These are phyloP conservation scores for Lentithecium fluviatile DNA, from an alignment of 495 filamentous ascomycete species.

Conservation along the genomic window DNA sequence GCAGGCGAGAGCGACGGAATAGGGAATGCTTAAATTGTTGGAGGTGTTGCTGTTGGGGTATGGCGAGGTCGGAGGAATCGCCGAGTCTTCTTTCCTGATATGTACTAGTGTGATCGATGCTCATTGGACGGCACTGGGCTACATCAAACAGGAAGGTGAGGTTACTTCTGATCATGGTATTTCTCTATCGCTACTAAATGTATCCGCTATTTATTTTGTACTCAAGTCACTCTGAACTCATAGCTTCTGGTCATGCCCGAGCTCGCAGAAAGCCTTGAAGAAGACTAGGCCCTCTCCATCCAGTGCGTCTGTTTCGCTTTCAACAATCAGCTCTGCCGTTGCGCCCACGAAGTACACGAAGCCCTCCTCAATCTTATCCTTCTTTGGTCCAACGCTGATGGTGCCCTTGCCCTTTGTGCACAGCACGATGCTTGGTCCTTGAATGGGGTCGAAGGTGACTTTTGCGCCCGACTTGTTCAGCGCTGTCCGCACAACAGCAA, in stretches of 20 bases:
- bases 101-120: too few species aligned
- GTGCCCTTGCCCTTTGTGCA: constrained; percentile 78
- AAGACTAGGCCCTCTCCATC: constrained; percentile 69
- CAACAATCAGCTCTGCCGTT: constrained; percentile 77
- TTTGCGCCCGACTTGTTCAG: constrained; percentile 70
- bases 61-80: too few species aligned
- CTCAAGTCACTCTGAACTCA: neutral
- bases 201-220: neutral
- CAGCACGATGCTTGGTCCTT: constrained; percentile 88
- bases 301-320: constrained; percentile 48
- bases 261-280: constrained; percentile 94
- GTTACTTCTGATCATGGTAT: too few species aligned
- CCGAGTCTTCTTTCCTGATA: too few species aligned
- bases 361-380: constrained; percentile 70
- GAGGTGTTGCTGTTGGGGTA: too few species aligned
- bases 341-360: constrained; percentile 93
- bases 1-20: neutral
- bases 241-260: constrained; percentile 40
- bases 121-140: too few species aligned
- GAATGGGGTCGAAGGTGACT: constrained; percentile 80
- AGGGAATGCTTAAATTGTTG: too few species aligned
- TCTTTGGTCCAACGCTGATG: constrained; percentile 76
- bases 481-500: constrained; percentile 80
- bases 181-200: neutral
- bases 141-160: too few species aligned